Evolutionary conservation across 495 filamentous ascomycete genomes (phyloP), one percentile per base, ranked within the genome.

Genomic region (Corynascus novoguineensis): DNA sequence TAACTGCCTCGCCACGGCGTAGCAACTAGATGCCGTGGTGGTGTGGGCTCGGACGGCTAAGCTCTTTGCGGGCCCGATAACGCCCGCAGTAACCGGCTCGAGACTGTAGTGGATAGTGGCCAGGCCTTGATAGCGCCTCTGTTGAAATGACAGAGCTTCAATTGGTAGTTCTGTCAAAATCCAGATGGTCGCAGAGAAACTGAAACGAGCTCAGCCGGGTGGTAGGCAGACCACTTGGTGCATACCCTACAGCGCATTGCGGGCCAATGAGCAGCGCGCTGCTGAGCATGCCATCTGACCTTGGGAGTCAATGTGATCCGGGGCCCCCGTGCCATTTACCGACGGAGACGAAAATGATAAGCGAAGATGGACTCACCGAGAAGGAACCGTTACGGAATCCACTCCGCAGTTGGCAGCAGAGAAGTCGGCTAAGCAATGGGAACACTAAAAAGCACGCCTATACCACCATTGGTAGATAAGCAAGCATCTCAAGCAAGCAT

Each of bases 261-360:
- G 44, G 53, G 45, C 53, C 44, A 56, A 49, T 49, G 41, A 42
- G 14, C 21, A 28, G 2, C 1, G 27, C 25, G 17, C 29, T 37
- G 52, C 34, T 40, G 53, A 49, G 53, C 44, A 48, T 56, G 53
- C 44, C 53, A 56, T 56, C 53, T 56, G 53, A 56, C 53, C 53
- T 12, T 7, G 9, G 1, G 52, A 5, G n/a, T n/a, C n/a, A n/a
- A n/a, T n/a, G n/a, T n/a, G n/a, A n/a, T n/a, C n/a, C n/a, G n/a
- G n/a, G n/a, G n/a, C n/a, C n/a, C n/a, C n/a, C n/a, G n/a, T n/a
- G n/a, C n/a, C n/a, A n/a, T n/a, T n/a, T n/a, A n/a, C n/a, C n/a
- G n/a, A n/a, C n/a, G n/a, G n/a, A n/a, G n/a, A n/a, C n/a, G n/a
- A n/a, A n/a, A n/a, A n/a, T n/a, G n/a, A n/a, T n/a, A n/a, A n/a